phyloP scores from a whole-genome alignment of 2,329 filamentous ascomycete genomes.

The Cadophora sp. region DNA sequence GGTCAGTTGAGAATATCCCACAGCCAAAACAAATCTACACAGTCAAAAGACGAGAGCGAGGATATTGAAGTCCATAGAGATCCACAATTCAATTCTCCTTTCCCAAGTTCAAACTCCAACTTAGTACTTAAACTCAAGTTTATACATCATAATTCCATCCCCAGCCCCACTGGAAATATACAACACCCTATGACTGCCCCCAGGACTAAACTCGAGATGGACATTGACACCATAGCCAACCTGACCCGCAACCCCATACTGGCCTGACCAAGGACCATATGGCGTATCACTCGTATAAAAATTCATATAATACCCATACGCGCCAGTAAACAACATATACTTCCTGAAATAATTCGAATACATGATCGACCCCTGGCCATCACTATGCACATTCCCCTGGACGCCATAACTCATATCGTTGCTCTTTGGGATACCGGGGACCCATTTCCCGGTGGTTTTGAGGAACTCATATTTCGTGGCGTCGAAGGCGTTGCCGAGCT shows the following conservation, averaged over 20 bases:
- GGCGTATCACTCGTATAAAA: slow-evolving; percentile 19
- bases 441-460: background rate
- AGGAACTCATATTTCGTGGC: slow-evolving; percentile 8
- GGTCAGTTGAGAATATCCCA: too few relatives aligned
- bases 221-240: slow-evolving; percentile 12
- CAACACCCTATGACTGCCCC: background rate
- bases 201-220: slow-evolving; percentile 3
- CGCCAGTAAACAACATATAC: slow-evolving; percentile 10
- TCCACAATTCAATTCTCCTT: too few relatives aligned
- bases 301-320: slow-evolving; percentile 8
- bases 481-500: background rate
- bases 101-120: too few relatives aligned
- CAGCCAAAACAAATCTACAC: too few relatives aligned
- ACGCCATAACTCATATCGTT: slow-evolving; percentile 5
- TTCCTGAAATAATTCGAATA: slow-evolving; percentile 4
- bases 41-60: too few relatives aligned
- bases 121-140: slow-evolving; percentile 17
- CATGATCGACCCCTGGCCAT: slow-evolving; percentile 9
- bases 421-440: slow-evolving; percentile 5
- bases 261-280: slow-evolving; percentile 7
- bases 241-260: background rate
- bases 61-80: too few relatives aligned
- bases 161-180: slow-evolving; percentile 4
- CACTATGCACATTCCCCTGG: background rate
- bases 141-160: slow-evolving; percentile 10